Evolutionary conservation across 2,329 filamentous ascomycete species (phyloP).

Genomic region (Microdochium paspali): DNA sequence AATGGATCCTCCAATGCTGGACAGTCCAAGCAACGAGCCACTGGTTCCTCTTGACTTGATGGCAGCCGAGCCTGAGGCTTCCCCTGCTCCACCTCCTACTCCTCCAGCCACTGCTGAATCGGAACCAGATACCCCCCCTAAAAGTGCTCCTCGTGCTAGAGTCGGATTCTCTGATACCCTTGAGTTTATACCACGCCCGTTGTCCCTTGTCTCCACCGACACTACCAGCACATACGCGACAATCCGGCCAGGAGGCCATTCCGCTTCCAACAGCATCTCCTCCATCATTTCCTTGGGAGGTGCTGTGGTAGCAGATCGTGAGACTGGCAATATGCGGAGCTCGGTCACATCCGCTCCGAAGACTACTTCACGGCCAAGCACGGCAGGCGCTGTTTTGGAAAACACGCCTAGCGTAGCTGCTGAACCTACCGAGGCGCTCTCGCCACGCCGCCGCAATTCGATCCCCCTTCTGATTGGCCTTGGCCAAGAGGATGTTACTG

Average conservation of each 20-base stretch:
- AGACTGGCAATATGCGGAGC: constrained; percentile 23
- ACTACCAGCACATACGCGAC: constrained; percentile 65
- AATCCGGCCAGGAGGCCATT: constrained; percentile 54
- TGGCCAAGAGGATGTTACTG: constrained; percentile 22
- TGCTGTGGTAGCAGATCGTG: constrained; percentile 22
- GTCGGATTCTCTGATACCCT: constrained; percentile 80
- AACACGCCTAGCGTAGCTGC: constrained; percentile 28
- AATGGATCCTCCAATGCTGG: constrained; percentile 1
- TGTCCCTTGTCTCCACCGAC: constrained; percentile 78
- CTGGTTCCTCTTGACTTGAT: neutral
- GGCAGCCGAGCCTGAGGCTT: constrained; percentile 6
- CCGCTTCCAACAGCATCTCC: constrained; percentile 69
- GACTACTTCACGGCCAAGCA: constrained; percentile 53
- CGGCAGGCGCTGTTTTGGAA: constrained; percentile 62
- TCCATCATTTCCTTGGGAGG: constrained; percentile 54
- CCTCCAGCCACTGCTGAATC: no score
- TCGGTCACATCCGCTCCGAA: constrained; percentile 29
- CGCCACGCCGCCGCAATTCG: constrained; percentile 46
- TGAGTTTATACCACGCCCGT: constrained; percentile 72
- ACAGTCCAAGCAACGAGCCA: neutral
- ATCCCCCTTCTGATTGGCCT: constrained; percentile 43
- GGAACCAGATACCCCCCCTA: constrained; percentile 13
- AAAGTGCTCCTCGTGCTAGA: constrained; percentile 42
- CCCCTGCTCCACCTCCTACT: constrained; percentile 5
- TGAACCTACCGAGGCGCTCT: constrained; percentile 18